A percentile compares a stretch with the other conserved stretches of the same genome.
Evolutionary conservation across 306 rosid species (phyloP).

Genomic region (Neltuma alba): DNA sequence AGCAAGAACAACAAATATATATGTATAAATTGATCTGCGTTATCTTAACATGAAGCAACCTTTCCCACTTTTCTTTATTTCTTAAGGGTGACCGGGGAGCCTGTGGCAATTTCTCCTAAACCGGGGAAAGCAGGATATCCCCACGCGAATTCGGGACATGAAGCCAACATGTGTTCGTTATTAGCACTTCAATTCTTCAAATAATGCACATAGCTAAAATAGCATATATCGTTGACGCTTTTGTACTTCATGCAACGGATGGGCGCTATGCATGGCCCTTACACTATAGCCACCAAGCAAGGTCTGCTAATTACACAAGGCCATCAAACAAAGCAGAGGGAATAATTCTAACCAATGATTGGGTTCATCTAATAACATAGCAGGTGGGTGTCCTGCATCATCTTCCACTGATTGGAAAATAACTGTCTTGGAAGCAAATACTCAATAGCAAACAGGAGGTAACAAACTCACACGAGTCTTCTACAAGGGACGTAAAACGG

Average conservation of each 20-base stretch:
- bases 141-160: neutral
- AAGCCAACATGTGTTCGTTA: neutral
- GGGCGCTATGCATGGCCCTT: neutral
- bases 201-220: neutral
- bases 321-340: neutral
- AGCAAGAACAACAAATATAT: no score
- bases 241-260: neutral
- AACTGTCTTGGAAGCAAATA: neutral
- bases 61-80: neutral
- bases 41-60: neutral
- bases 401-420: neutral
- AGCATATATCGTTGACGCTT: neutral
- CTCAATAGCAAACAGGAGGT: neutral
- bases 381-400: neutral
- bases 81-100: neutral
- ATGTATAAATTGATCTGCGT: neutral
- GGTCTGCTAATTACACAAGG: neutral
- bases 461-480: neutral
- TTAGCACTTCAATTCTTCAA: neutral
- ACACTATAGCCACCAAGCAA: neutral
- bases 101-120: neutral
- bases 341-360: neutral
- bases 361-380: slow-evolving; percentile 11
- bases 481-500: neutral
- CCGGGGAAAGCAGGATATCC: neutral